Evolutionary conservation across 495 filamentous ascomycete genomes (phyloP).

Genomic region (Clohesyomyces aquaticus): DNA sequence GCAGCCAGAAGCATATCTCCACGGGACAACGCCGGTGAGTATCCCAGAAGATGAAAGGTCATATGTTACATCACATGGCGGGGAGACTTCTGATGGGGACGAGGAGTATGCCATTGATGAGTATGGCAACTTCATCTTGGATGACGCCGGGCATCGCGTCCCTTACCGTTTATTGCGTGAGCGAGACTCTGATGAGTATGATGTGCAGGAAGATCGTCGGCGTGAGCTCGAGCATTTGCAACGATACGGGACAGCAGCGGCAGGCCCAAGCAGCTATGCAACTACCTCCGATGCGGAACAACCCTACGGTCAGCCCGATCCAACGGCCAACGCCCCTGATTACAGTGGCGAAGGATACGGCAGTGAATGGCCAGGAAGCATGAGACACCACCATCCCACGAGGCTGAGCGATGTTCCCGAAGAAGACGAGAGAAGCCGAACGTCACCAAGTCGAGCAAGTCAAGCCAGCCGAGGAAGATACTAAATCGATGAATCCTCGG

Average conservation of each 20-base stretch:
- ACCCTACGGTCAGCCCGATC: slow-evolving; percentile 20
- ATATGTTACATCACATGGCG: slow-evolving; percentile 54
- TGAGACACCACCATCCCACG: slow-evolving; percentile 92
- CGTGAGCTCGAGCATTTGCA: slow-evolving; percentile 55
- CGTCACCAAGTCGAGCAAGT: slow-evolving; percentile 41
- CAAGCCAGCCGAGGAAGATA: slow-evolving; percentile 45
- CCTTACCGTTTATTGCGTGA: slow-evolving; percentile 43
- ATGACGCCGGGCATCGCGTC: slow-evolving; percentile 52
- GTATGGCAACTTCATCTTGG: slow-evolving; percentile 55
- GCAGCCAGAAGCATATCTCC: slow-evolving; percentile 50
- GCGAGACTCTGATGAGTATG: slow-evolving; percentile 55
- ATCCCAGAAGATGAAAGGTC: slow-evolving; percentile 53
- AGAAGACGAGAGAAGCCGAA: slow-evolving; percentile 71
- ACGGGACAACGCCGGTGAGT: slow-evolving; percentile 43
- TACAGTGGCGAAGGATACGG: slow-evolving; percentile 71
- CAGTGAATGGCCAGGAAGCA: slow-evolving; percentile 73
- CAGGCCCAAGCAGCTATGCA: slow-evolving; percentile 40
- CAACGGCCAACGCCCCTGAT: slow-evolving; percentile 45
- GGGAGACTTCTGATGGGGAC: slow-evolving; percentile 58
- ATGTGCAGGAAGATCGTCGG: slow-evolving; percentile 53
- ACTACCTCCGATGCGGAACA: slow-evolving; percentile 34
- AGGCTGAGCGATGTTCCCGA: slow-evolving; percentile 93
- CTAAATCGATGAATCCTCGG: slow-evolving; percentile 17
- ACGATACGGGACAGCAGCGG: slow-evolving; percentile 48
- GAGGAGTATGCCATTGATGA: slow-evolving; percentile 58